Conservation (phyloP, 768 basidiomycete species). For the Kwoniella dendrophila region DNA sequence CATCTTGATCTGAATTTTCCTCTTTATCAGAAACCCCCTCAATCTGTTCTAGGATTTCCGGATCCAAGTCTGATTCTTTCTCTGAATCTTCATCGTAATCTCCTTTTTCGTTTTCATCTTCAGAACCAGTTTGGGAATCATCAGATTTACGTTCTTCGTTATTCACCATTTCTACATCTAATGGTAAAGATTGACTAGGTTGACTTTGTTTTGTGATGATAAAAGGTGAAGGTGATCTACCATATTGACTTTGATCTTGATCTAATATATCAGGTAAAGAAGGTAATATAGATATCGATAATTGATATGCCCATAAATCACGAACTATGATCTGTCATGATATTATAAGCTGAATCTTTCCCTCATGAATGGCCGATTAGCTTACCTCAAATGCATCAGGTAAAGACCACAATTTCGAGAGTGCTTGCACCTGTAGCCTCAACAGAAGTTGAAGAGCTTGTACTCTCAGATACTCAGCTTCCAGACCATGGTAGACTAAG, state of each 20-base stretch:
- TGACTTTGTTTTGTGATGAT: conserved; percentile 9
- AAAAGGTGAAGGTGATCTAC: neutral
- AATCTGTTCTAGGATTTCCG: conserved; percentile 31
- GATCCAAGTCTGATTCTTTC: conserved; percentile 32
- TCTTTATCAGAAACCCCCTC: conserved; percentile 19
- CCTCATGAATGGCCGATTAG: neutral
- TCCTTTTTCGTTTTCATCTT: conserved; percentile 33
- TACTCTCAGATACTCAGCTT: conserved; percentile 76
- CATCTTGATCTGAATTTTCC: conserved; percentile 10
- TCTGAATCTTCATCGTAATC: conserved; percentile 33
- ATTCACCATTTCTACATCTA: conserved; percentile 18
- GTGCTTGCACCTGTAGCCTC: conserved; percentile 66
- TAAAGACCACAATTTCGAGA: conserved; percentile 44
- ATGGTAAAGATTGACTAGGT: conserved; percentile 6
- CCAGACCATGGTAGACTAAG: conserved; percentile 79
- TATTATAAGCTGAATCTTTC: neutral
- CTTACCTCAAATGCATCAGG: conserved; percentile 49
- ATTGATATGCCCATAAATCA: conserved; percentile 53
- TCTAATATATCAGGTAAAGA: conserved; percentile 12
- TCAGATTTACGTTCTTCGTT: conserved; percentile 34
- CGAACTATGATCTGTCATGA: conserved; percentile 53
- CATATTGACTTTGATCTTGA: neutral
- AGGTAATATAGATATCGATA: conserved; percentile 41
- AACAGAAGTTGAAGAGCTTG: conserved; percentile 81
- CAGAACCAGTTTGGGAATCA: conserved; percentile 33